Conservation (phyloP, 2,329 filamentous ascomycete genomes). For the Penicillium crustosum region DNA sequence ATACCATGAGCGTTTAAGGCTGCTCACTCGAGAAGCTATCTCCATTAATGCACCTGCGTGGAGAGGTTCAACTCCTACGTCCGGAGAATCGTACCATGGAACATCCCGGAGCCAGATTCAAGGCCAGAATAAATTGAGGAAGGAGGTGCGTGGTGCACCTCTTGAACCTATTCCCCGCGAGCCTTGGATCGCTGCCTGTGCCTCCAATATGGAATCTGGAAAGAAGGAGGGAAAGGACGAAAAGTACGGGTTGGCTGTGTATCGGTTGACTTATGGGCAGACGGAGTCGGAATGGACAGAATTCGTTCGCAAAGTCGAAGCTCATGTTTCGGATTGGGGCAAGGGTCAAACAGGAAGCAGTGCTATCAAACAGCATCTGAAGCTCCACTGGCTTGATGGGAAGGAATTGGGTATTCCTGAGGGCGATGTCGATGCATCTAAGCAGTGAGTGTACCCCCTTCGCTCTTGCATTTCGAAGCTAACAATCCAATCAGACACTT, state of each 20-base stretch:
- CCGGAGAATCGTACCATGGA: background rate
- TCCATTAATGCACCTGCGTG: background rate
- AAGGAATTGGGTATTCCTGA: constrained; percentile 20
- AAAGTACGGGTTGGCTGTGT: constrained; percentile 22
- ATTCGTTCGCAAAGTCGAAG: constrained; percentile 23
- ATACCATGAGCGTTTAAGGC: constrained; percentile 12
- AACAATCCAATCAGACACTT: constrained; percentile 14
- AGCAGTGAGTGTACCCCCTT: background rate
- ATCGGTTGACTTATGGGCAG: constrained; percentile 25
- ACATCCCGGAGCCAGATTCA: constrained; percentile 4
- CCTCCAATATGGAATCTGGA: background rate
- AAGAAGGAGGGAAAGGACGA: background rate
- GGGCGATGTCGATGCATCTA: constrained; percentile 16
- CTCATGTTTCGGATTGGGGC: constrained; percentile 28
- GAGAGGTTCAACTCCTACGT: background rate
- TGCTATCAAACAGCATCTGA: constrained; percentile 21
- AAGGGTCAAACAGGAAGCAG: constrained; percentile 19
- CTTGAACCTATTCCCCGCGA: constrained; percentile 14
- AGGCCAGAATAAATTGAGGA: constrained; percentile 14
- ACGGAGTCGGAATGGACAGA: constrained; percentile 24
- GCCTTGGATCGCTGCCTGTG: constrained; percentile 19
- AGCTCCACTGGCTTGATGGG: constrained; percentile 30
- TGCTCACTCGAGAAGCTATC: constrained; percentile 2
- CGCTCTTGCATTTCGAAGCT: background rate
- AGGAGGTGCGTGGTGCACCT: constrained; percentile 14